Conservation (phyloP, 108 stramenopile genomes). For the Bacterosira constricta region DNA sequence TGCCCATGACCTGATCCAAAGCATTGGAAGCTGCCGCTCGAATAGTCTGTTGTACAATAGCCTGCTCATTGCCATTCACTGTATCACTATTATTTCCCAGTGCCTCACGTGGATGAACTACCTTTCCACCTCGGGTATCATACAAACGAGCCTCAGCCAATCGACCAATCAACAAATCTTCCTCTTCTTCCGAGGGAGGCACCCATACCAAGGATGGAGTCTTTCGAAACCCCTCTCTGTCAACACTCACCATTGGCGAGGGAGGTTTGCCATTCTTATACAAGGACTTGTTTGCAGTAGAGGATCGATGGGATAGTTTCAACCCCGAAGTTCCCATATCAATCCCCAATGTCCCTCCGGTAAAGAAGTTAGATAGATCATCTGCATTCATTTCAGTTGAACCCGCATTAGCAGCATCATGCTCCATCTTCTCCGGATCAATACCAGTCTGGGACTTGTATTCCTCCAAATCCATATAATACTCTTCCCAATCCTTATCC, state of each 20-base stretch:
- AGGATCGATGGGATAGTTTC: constrained; percentile 53
- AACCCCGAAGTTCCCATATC: constrained; percentile 72
- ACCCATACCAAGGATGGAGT: constrained; percentile 52
- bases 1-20: constrained; percentile 35
- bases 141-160: constrained; percentile 23
- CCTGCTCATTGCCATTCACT: neutral
- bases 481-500: constrained; percentile 85
- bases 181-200: constrained; percentile 22
- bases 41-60: constrained; percentile 14
- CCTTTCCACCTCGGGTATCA: constrained; percentile 16
- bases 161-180: constrained; percentile 36
- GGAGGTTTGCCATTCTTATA: neutral
- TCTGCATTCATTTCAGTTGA: too few relatives aligned
- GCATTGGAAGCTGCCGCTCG: constrained; percentile 30
- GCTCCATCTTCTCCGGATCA: neutral
- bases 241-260: constrained; percentile 50
- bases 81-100: constrained; percentile 1
- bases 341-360: constrained; percentile 65
- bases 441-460: constrained; percentile 48
- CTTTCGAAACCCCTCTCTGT: constrained; percentile 67
- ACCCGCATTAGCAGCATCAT: neutral
- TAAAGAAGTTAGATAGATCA: constrained; percentile 11
- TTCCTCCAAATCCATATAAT: constrained; percentile 67
- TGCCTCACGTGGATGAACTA: constrained; percentile 6
- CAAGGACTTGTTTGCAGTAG: neutral